Evolutionary conservation across 139 green algal genomes (phyloP), one percentile per base, ranked within the genome.

Genomic region (Volvox africanus): DNA sequence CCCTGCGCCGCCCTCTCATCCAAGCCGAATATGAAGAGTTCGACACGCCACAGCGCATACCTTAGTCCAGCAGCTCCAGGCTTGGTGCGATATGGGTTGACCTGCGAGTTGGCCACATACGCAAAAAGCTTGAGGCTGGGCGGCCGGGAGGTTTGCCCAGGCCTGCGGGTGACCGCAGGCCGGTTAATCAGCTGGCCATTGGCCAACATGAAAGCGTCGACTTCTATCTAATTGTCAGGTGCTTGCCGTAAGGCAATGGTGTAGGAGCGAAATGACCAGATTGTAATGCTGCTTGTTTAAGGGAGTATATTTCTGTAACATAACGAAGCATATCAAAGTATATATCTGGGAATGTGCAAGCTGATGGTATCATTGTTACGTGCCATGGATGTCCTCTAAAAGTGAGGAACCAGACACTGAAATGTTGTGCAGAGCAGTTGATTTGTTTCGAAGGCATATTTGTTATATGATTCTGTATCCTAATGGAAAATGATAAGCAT

Each of bases 11-110:
- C 80, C 80, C 61, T 30, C 65, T 22, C 36, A 14, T 9, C 1
- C 9, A 33, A 1, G 30, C 22, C 75, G 32, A 30, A 33, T 18
- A 22, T 68, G 35, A 18, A 36, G 36, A 6, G 24, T 81, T 81
- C 75, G 75, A 81, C n/a, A 68, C 5, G 36, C 35, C 17, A 35
- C 21, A 36, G 26, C 61, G 21, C 85, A 73, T 50, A 89, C 85
- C 85, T 89, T 16, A 89, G 44, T 20, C 14, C n/a, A 14, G 16
- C 85, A 71, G 85, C 85, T 32, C 85, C 85, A 16, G 85, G 85
- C 30, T 33, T 55, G n/a, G 61, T 30, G 18, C 85, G 85, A 73
- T 89, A 89, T 18, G 69, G 85, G 44, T 82, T 89, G 9, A 82
- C 69, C 1, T n/a, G 85, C 0, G n/a, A 20, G 36, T 61, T 89